phyloP scores from a whole-genome alignment of 768 basidiomycete genomes.

The Serendipita vermifera region DNA sequence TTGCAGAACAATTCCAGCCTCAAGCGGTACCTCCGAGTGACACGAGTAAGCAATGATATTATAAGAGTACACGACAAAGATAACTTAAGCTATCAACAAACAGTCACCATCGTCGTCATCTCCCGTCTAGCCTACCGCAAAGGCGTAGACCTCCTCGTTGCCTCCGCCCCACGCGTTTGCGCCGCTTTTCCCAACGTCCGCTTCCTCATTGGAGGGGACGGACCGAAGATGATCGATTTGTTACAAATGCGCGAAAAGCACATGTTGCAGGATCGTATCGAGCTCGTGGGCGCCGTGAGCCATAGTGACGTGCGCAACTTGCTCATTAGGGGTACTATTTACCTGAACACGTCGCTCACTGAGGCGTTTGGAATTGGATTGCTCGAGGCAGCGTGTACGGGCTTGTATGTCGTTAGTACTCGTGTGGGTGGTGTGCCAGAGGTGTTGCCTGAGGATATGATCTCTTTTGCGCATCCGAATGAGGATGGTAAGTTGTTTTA shows the following conservation, averaged over 20 bases:
- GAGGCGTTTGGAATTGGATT: slow-evolving; percentile 97
- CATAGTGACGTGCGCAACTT: slow-evolving; percentile 79
- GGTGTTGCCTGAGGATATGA: slow-evolving; percentile 86
- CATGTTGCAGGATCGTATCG: slow-evolving; percentile 81
- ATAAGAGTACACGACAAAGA: slow-evolving; percentile 2
- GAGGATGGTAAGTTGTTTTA: slow-evolving; percentile 61
- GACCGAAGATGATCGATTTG: slow-evolving; percentile 87
- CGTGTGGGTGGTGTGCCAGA: slow-evolving; percentile 93
- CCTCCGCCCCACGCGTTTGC: slow-evolving; percentile 83
- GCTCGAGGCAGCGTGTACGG: slow-evolving; percentile 89
- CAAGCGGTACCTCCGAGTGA: slow-evolving; percentile 33
- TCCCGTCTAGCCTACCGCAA: slow-evolving; percentile 90
- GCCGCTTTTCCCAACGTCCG: slow-evolving; percentile 70
- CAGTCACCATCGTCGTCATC: slow-evolving; percentile 85
- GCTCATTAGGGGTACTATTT: slow-evolving; percentile 77
- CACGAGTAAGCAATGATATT: slow-evolving; percentile 35
- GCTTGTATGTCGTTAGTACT: slow-evolving; percentile 87
- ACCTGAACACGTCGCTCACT: slow-evolving; percentile 88
- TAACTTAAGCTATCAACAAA: neutral
- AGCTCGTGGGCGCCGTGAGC: slow-evolving; percentile 67
- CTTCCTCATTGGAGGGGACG: slow-evolving; percentile 87
- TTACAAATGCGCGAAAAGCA: slow-evolving; percentile 92
- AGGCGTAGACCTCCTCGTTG: slow-evolving; percentile 90
- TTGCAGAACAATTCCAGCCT: slow-evolving; percentile 78
- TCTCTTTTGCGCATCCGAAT: slow-evolving; percentile 86